Conservation (phyloP, 1,284 basidiomycete species). For the Phenoliferia sp. region DNA sequence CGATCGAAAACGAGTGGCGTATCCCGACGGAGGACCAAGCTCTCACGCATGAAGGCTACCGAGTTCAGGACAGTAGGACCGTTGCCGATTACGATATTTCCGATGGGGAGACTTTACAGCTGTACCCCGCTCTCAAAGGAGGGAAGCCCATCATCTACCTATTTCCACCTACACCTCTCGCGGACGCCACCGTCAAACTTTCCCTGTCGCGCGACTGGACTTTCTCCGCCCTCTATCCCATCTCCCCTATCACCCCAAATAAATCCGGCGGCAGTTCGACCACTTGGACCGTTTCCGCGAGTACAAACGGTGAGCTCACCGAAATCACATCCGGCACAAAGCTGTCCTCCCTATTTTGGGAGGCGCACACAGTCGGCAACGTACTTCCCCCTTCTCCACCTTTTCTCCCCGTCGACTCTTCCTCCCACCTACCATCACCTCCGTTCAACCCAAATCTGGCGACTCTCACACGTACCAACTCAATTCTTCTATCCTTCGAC, state of each 20-base stretch:
- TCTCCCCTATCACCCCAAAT: background rate
- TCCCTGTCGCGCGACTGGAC: constrained; percentile 31
- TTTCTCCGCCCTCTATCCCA: constrained; percentile 23
- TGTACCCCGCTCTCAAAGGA: constrained; percentile 79
- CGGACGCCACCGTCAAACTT: constrained; percentile 26
- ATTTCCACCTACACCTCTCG: constrained; percentile 10
- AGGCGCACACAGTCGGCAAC: constrained; percentile 23
- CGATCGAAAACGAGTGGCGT: no score
- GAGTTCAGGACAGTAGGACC: no score
- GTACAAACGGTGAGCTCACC: constrained; percentile 35
- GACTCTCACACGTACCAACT: background rate
- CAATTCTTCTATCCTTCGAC: background rate
- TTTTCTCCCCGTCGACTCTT: background rate
- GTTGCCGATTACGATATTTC: no score
- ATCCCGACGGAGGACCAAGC: no score
- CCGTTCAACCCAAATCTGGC: background rate
- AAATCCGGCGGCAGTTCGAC: constrained; percentile 20
- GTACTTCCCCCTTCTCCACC: background rate
- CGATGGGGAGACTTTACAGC: constrained; percentile 48
- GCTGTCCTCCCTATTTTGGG: constrained; percentile 43
- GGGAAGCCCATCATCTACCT: constrained; percentile 45
- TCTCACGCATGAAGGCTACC: no score
- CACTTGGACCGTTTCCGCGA: constrained; percentile 38
- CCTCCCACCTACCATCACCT: background rate
- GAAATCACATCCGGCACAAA: constrained; percentile 16